Evolutionary conservation across 192 early-diverging fungal genomes (phyloP).

Genomic region (Geosiphon pyriformis): DNA sequence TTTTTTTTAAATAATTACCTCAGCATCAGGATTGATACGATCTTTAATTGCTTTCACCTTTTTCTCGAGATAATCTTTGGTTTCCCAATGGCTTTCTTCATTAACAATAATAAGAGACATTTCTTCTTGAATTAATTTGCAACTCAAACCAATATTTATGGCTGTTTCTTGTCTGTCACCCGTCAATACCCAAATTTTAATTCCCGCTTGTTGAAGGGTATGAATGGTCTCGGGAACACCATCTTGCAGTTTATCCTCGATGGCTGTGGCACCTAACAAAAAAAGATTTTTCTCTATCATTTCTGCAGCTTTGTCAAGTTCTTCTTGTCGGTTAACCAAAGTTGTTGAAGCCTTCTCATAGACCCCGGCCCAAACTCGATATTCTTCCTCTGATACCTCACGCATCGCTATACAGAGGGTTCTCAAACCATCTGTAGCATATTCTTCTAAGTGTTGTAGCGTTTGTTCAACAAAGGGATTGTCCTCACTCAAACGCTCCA

Average conservation of each 20-base stretch:
- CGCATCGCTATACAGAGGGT: conserved; percentile 95
- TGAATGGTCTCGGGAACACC: conserved; percentile 98
- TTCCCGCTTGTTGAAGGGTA: conserved; percentile 90
- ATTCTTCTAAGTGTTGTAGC: conserved; percentile 82
- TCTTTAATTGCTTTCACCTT: conserved; percentile 75
- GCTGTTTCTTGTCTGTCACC: conserved; percentile 98
- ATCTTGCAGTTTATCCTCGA: conserved; percentile 98
- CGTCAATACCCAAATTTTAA: conserved; percentile 97
- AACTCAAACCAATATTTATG: conserved; percentile 97
- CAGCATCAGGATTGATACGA: conserved; percentile 32
- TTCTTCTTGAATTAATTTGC: conserved; percentile 94
- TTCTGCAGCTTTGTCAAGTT: conserved; percentile 90
- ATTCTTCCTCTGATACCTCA: conserved; percentile 85
- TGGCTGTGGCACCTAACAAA: conserved; percentile 93
- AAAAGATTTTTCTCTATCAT: conserved; percentile 91
- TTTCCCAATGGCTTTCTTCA: conserved; percentile 85
- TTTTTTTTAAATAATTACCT: conserved; percentile 44
- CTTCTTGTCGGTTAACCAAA: conserved; percentile 79
- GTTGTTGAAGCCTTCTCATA: conserved; percentile 88
- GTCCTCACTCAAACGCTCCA: conserved; percentile 75
- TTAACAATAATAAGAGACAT: conserved; percentile 94
- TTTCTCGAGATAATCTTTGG: conserved; percentile 85
- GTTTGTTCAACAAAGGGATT: conserved; percentile 71
- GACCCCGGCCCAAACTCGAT: conserved; percentile 71
- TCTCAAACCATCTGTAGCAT: conserved; percentile 91